Evolutionary conservation across 73 alveolate genomes (phyloP).

Genomic region (Paramecium biaurelia): DNA sequence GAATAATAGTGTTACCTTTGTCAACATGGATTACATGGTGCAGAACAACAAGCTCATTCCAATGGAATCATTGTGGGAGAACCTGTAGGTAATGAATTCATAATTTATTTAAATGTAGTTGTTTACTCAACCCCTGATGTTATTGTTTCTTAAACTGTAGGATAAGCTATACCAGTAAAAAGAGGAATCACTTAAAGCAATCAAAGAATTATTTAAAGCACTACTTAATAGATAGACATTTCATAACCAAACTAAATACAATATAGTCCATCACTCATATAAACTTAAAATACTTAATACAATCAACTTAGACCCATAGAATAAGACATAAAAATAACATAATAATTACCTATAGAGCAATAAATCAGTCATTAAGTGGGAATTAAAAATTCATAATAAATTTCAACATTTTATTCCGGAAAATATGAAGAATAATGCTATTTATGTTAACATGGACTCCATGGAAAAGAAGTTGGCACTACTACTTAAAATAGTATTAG

Average conservation of each 20-base stretch:
- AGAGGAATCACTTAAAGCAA: neutral
- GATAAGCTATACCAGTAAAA: neutral
- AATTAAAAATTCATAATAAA: neutral
- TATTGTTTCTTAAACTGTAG: neutral
- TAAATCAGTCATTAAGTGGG: neutral
- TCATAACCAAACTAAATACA: neutral
- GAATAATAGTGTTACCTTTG: neutral
- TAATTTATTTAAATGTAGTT: neutral
- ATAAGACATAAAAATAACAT: neutral
- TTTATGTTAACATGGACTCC: neutral
- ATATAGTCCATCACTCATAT: neutral
- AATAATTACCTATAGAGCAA: neutral
- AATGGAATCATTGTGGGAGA: neutral
- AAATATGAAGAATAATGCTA: neutral
- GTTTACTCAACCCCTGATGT: neutral
- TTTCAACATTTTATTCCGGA: neutral
- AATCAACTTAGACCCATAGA: neutral
- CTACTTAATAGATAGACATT: neutral
- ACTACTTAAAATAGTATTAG: neutral
- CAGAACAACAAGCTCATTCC: neutral
- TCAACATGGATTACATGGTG: neutral
- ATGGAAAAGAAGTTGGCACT: neutral
- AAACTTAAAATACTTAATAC: neutral
- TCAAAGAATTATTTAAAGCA: neutral
- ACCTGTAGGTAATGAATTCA: neutral